Base-by-base conservation (phyloP, 441 rosid genomes). In the Macaranga tanarius region DNA sequence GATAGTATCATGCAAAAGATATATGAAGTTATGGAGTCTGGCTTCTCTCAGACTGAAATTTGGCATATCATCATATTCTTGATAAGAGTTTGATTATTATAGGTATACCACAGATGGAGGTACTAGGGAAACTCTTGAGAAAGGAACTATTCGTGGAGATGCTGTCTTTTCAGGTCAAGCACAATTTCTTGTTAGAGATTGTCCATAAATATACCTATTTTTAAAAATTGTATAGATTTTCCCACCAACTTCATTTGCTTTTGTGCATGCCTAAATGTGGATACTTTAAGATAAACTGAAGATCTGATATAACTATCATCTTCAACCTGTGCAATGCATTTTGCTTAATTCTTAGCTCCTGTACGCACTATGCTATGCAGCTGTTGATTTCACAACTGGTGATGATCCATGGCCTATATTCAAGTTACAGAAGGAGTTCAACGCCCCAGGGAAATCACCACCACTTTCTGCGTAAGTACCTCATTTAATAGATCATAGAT, bases 41-140 rank as follows among this genome's bases (percentile, higher is more conserved):
- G 15, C 69, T 62, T 19, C 10, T n/a, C 20, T 71, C 45, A 40
- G 47, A 64, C 28, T 58, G 38, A 59, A 58, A 45, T 63, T 54
- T 45, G 34, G 54, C 44, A 47, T 47, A 66, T 50, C 42, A 45
- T n/a, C 72, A 48, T 62, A 69, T 48, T 63, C 31, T 26, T 67
- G 67, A 75, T 60, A 63, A 56, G 69, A 42, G 66, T 65, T 77
- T 66, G 70, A 69, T 64, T 67, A 22, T 65, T 71, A 66, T 81
- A 92, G 99, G 80, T 95, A 95, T 75, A 95, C 98, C 51, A 95
- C 96, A 19, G 99, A 95, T 72, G 99, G 99, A 60, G 99, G 99
- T 72, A 75, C 87, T 63, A 81, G 81, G 76, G 95, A 82, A 77
- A 82, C 69, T 74, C 97, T 92, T 69, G 83, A 84, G 82, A 91